Evolutionary conservation across 208 protist species (phyloP).

Genomic region (Trypanosoma vivax): DNA sequence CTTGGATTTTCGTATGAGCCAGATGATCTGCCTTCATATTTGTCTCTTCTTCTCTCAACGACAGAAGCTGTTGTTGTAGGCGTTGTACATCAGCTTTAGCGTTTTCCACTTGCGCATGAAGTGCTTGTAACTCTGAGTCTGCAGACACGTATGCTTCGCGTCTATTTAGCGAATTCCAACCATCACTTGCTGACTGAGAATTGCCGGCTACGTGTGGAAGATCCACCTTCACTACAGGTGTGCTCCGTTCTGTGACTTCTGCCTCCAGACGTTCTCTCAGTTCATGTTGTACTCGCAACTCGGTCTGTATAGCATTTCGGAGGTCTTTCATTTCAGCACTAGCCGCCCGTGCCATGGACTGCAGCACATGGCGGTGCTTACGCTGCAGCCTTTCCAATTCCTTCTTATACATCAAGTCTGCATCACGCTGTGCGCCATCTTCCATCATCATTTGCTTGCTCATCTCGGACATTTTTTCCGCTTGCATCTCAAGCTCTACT

Average conservation of each 20-base stretch:
- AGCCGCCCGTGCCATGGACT: neutral
- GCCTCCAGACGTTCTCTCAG: neutral
- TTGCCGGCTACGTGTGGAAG: too few species aligned
- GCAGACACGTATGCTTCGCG: too few species aligned
- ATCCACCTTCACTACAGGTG: too few species aligned
- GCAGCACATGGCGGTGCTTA: neutral
- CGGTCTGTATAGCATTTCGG: neutral
- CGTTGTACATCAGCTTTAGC: slow-evolving; percentile 14
- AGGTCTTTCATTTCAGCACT: slow-evolving; percentile 1
- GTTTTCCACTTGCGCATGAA: slow-evolving; percentile 5
- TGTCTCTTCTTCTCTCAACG: slow-evolving; percentile 36
- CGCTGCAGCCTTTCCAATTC: neutral
- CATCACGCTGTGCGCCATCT: neutral
- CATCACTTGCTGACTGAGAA: too few species aligned
- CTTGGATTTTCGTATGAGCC: slow-evolving; percentile 24
- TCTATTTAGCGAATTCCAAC: too few species aligned
- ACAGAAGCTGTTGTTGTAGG: slow-evolving; percentile 29
- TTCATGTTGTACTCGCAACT: neutral
- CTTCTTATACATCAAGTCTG: slow-evolving; percentile 1
- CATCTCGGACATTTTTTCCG: neutral
- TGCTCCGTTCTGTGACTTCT: too few species aligned
- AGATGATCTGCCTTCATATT: slow-evolving; percentile 31
- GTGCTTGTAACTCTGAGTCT: slow-evolving; percentile 11
- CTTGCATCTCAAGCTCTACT: slow-evolving; percentile 10
- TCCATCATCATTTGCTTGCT: neutral